Evolutionary conservation across 495 filamentous ascomycete genomes (phyloP), one percentile per base, ranked within the genome.

Genomic region (Lepraria neglecta): DNA sequence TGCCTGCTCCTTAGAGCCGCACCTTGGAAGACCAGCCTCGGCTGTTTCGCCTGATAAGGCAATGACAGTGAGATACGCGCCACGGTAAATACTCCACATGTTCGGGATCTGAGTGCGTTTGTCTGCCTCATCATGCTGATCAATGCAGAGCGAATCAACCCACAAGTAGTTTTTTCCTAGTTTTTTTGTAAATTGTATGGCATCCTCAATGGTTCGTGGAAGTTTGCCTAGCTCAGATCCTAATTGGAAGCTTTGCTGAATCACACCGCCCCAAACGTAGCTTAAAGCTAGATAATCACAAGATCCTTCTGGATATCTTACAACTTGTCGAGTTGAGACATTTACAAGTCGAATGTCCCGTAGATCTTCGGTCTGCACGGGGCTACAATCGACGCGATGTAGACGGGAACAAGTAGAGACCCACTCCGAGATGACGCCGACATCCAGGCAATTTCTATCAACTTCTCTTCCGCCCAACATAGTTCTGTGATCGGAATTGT

Each of bases 131-230:
- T 72, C 60, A 21, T 60, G 60, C 30, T 77, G 75, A 40, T 68
- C 56, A 5, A 77, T 70, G 55, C 75, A 77, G 38, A 73, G 60
- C 31, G 60, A 59, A 59, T 77, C 75, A 3, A 76, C 69, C 75
- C 75, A 76, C 40, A 76, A 63, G 55, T 70, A 75, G 7, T 50
- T 56, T 14, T 69, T 60, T 10, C 70, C 65, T 42, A 77, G 64
- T 17, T 38, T 51, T n/a, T 28, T 59, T 17, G 65, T 66, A 6
- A 74, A 57, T 44, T 56, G 33, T 3, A 76, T 69, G 4, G 70
- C 70, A 61, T 76, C 74, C 44, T 67, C 53, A 45, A 72, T 66
- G 4, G 61, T 63, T 42, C 27, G 58, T 4, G 61, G 61, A 10
- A 63, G 38, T 38, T 5, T 31, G 21, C 3, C 11, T 3, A 55